phyloP scores from a whole-genome alignment of 305 asterid genomes.

The Fraxinus baroniana region DNA sequence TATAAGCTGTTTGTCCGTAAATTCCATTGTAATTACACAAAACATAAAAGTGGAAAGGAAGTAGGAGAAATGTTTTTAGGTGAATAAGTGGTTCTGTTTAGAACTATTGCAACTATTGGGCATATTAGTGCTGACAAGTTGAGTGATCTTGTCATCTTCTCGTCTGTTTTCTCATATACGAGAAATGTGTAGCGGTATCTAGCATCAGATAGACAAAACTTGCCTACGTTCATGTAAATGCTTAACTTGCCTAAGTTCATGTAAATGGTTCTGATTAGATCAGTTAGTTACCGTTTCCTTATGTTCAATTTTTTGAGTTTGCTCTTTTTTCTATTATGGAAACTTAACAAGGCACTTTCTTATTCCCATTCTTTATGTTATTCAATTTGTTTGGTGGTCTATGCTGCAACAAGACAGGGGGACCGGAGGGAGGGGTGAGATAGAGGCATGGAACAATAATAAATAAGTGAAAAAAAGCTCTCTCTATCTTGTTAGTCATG shows the following conservation, averaged over 20 bases:
- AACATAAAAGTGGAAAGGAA: neutral
- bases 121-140: neutral
- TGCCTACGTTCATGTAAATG: neutral
- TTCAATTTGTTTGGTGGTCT: neutral
- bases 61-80: neutral
- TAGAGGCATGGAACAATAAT: neutral
- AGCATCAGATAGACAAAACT: conserved; percentile 1
- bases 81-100: conserved; percentile 1
- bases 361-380: neutral
- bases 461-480: neutral
- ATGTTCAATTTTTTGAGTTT: neutral
- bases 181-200: neutral
- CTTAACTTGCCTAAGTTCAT: no score
- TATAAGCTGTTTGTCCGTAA: neutral
- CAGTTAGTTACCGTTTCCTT: neutral
- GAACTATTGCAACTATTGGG: neutral
- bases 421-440: neutral
- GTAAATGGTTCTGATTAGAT: neutral
- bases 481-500: neutral
- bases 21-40: neutral
- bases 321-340: neutral
- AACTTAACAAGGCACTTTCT: neutral
- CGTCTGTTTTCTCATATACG: neutral
- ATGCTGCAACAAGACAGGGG: neutral
- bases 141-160: neutral